Evolutionary conservation across 2,329 filamentous ascomycete genomes (phyloP).

Genomic region (Talaromyces pinophilus): DNA sequence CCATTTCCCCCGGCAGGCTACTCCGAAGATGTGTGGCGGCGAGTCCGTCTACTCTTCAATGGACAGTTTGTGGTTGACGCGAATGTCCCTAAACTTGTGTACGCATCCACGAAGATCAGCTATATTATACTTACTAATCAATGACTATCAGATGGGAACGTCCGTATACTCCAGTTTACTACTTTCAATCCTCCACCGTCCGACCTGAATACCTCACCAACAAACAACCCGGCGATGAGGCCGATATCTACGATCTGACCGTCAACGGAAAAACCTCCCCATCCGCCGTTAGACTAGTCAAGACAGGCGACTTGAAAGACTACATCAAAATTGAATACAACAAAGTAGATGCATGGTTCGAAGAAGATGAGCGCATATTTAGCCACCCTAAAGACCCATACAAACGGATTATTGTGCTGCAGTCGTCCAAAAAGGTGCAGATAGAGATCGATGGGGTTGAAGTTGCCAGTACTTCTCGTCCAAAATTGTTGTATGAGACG

Average conservation of each 20-base stretch:
- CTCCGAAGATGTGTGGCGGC: conserved; percentile 23
- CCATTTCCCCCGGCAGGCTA: conserved; percentile 23
- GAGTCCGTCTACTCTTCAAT: conserved; percentile 23
- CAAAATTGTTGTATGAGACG: conserved; percentile 23
- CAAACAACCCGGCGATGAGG: neutral
- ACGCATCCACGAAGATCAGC: neutral
- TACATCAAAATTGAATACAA: conserved; percentile 16
- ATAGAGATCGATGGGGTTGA: conserved; percentile 23
- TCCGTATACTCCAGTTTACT: conserved; percentile 18
- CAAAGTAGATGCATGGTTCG: conserved; percentile 23
- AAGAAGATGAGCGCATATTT: conserved; percentile 23
- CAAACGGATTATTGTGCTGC: conserved; percentile 22
- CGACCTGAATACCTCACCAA: conserved; percentile 10
- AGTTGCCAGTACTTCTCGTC: conserved; percentile 19
- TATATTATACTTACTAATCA: neutral
- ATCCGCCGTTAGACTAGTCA: conserved; percentile 13
- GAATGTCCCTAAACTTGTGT: conserved; percentile 22
- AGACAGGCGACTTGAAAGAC: conserved; percentile 4
- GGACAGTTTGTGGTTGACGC: conserved; percentile 22
- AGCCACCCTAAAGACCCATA: conserved; percentile 23
- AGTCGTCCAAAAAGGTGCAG: conserved; percentile 21
- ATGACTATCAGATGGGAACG: conserved; percentile 18
- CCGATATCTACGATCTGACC: conserved; percentile 18
- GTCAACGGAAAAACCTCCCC: conserved; percentile 11
- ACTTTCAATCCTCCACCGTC: conserved; percentile 12